A percentile compares a stretch with the other conserved stretches of the same genome.
phyloP scores from a whole-genome alignment of 768 basidiomycete species.

The Leccinum subgranulosum region DNA sequence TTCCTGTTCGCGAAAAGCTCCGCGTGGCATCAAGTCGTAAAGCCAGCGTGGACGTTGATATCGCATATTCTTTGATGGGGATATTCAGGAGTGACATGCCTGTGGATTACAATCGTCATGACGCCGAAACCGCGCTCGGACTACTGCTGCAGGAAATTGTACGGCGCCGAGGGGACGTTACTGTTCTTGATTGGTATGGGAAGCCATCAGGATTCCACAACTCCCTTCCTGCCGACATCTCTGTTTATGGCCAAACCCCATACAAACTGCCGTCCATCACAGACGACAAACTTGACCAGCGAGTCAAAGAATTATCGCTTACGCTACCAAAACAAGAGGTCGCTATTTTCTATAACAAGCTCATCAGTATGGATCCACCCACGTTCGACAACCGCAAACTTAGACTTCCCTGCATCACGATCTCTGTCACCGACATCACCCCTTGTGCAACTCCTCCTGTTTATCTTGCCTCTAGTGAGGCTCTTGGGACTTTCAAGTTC shows the following conservation, averaged over 20 bases:
- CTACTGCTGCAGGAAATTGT: slow-evolving; percentile 12
- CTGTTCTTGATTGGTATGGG: slow-evolving; percentile 21
- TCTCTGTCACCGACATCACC: neutral
- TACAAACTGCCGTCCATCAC: neutral
- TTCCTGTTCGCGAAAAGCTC: slow-evolving; percentile 9
- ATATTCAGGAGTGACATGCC: slow-evolving; percentile 14
- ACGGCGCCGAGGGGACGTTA: slow-evolving; percentile 7
- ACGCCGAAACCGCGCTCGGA: slow-evolving; percentile 7
- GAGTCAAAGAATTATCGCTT: neutral
- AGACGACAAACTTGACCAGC: neutral
- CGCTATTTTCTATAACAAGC: neutral
- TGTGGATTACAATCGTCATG: neutral
- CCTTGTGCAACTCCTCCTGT: neutral
- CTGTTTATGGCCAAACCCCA: slow-evolving; percentile 9
- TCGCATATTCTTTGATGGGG: slow-evolving; percentile 14
- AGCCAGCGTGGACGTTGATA: slow-evolving; percentile 1
- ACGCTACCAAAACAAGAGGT: neutral
- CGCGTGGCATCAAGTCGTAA: slow-evolving; percentile 10
- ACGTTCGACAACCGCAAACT: slow-evolving; percentile 7
- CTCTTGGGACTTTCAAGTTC: slow-evolving; percentile 1
- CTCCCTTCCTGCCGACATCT: slow-evolving; percentile 10
- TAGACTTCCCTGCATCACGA: slow-evolving; percentile 11
- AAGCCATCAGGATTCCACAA: slow-evolving; percentile 14
- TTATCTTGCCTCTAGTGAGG: neutral
- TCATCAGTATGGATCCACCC: neutral